Evolutionary conservation across 2,329 filamentous ascomycete species (phyloP), one percentile per base, ranked within the genome.

Genomic region (Penicillium frequentans): DNA sequence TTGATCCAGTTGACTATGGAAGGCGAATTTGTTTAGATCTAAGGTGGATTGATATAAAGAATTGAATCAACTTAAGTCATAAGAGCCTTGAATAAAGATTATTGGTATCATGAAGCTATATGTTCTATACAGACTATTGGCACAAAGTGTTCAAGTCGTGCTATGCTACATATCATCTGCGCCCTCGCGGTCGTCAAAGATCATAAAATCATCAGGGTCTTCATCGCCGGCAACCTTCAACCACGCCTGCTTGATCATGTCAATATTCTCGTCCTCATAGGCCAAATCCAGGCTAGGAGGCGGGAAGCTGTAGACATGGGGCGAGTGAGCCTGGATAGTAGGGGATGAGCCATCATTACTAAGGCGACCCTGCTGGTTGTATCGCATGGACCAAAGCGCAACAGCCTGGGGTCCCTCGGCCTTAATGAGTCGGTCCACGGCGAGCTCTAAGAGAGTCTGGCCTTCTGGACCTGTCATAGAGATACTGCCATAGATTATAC

Each of bases 101-200:
- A 46, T 37, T 35, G 31, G 48, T 50, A 44, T 35, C 23, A 52
- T 54, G 23, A 39, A 24, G 27, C 24, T 55, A 52, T 57, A 42
- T 46, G 47, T 46, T 58, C 13, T 52, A 26, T 54, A 42, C 48
- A 51, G 35, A 29, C 5, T 21, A 24, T 39, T 37, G 24, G 6
- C 21, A 19, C 10, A 29, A 31, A 27, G n/a, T 21, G 24, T n/a
- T 21, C 31, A 39, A 16, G 33, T 53, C 42, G 16, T 35, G 47
- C 52, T 57, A 54, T 64, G 49, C 55, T 61, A 62, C 55, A 54
- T 61, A 57, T 90, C 86, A 31, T 83, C 83, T 57, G 78, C 77
- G 14, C 80, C 82, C 69, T 92, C 87, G 24, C 91, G 83, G 58
- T 95, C 90, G 49, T 88, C 84, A 71, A 96, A 96, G 21, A 83